These are phyloP conservation scores for Pichia sp. DNA, from an alignment of 1,139 yeast genomes.

Conservation along the genomic window DNA sequence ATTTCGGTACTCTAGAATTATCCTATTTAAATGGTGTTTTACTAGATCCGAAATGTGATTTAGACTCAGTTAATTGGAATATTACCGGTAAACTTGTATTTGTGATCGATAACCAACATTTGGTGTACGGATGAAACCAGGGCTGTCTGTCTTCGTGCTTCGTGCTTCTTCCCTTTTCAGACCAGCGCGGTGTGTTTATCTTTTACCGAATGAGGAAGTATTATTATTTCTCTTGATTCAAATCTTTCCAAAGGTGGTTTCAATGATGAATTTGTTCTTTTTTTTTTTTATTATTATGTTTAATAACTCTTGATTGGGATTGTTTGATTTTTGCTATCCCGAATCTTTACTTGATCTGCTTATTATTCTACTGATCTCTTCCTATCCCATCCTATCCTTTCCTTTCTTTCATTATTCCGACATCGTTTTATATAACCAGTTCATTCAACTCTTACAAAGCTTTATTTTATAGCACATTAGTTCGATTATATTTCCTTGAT, in stretches of 20 bases:
- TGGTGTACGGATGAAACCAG: not conserved
- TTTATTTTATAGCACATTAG: too few species aligned
- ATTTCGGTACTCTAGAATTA: conserved; percentile 9
- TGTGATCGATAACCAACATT: conserved; percentile 1
- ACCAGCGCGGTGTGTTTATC: conserved; percentile 7
- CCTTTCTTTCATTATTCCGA: too few species aligned
- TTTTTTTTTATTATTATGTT: not conserved
- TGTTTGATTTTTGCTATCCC: not conserved
- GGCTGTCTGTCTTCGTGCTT: too few species aligned
- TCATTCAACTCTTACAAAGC: too few species aligned
- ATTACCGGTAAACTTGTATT: not conserved
- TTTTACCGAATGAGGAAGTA: conserved; percentile 13
- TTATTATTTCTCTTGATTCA: not conserved
- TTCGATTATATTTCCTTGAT: too few species aligned
- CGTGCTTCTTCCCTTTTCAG: not conserved
- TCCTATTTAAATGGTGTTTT: conserved; percentile 6
- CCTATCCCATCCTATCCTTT: too few species aligned
- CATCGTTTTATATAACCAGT: too few species aligned
- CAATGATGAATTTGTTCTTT: not conserved
- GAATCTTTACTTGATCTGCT: not conserved
- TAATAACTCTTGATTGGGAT: not conserved
- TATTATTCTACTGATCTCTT: too few species aligned
- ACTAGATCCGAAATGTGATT: not conserved
- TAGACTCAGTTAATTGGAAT: too few species aligned
- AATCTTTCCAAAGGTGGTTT: not conserved